Conservation (phyloP, 331 rosid genomes). For the Arachis monticola region DNA sequence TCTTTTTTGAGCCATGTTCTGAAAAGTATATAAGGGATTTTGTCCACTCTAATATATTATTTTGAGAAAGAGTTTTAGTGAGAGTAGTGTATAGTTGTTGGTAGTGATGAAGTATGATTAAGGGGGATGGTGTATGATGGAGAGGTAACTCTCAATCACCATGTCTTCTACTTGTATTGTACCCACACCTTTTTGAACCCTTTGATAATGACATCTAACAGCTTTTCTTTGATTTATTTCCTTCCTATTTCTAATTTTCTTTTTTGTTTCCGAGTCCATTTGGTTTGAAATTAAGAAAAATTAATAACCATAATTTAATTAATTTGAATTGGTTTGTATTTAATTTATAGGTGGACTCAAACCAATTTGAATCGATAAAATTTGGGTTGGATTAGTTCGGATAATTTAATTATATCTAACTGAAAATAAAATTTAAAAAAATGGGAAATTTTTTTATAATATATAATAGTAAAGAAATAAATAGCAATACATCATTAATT, state of each 20-base stretch:
- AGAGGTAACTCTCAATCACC: conserved; percentile 49
- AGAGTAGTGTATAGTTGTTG: conserved; percentile 27
- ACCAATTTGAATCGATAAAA: too few species aligned
- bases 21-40: not conserved
- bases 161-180: conserved; percentile 36
- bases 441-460: too few species aligned
- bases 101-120: conserved; percentile 56
- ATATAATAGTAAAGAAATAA: too few species aligned
- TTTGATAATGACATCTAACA: conserved; percentile 71
- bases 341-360: too few species aligned
- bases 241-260: conserved; percentile 19
- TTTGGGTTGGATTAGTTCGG: too few species aligned
- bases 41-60: conserved; percentile 26
- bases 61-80: conserved; percentile 12
- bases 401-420: too few species aligned
- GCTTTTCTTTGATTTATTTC: conserved; percentile 47
- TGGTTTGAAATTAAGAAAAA: too few species aligned
- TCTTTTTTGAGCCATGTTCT: conserved; percentile 7
- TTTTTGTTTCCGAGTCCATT: not conserved
- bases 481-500: too few species aligned
- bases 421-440: too few species aligned
- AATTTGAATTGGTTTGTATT: too few species aligned
- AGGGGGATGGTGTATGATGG: conserved; percentile 50
- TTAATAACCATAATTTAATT: too few species aligned
- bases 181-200: conserved; percentile 59